Base-by-base conservation (phyloP, 83 land plant genomes). In the Isoetes engelmannii region DNA sequence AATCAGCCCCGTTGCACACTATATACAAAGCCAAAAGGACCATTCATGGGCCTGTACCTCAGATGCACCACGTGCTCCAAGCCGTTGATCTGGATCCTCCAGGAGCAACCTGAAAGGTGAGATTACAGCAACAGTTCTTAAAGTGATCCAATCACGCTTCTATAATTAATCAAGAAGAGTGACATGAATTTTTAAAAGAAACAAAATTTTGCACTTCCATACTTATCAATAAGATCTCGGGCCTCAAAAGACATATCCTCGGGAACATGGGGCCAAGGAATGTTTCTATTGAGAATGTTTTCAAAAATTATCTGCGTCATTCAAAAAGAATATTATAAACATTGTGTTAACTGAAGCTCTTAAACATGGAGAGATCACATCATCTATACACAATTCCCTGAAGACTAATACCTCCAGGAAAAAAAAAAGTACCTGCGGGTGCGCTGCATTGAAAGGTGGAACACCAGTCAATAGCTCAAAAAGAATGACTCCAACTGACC, bases 401-500 rank as follows among this genome's bases (percentile, higher is more conserved):
- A 10, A n/a, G 63, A 20, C 0, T 28, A 28, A 28, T 28, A 28
- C 37, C 37, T 28, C 37, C 21, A 17, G 10, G 6, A 65, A 10
- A 65, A 9, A 45, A 44, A 6, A 1, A 66, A 19, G 41, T 64
- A 95, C 99, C 99, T 95, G 97, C 45, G 99, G 99, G 77, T 88
- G 85, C 62, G 88, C 99, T 44, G 99, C 99, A 86, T 95, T 95
- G 79, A 95, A 95, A 20, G 99, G 97, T 61, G 99, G 99, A 70
- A 95, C 84, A 0, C 99, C 99, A 57, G 90, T 91, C 63, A 95
- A 81, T 61, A 86, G 77, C 74, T 95, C 99, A 84, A 95, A 95
- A 12, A 95, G 84, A 63, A 95, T 95, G 57, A 95, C 83, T 44
- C 99, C 99, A 45, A 89, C 92, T 60, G 99, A 95, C 99, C 99